Evolutionary conservation across 2,329 filamentous ascomycete species (phyloP), one percentile per base, ranked within the genome.

Genomic region (Beauveria sp.): DNA sequence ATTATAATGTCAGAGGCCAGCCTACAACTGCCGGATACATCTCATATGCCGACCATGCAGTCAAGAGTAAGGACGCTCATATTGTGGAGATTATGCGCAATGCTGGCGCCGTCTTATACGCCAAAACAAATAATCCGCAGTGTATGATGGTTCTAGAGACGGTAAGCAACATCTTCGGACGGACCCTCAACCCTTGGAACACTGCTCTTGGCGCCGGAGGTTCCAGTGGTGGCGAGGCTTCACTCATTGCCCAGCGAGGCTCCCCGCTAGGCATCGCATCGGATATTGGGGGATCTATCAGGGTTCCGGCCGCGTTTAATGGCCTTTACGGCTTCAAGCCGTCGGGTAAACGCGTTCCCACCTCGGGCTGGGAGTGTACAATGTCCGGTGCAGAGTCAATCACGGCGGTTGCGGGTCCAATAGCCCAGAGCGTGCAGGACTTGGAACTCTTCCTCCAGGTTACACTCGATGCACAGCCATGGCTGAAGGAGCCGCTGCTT

Each of bases 41-140:
- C 0, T 77, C 60, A 74, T 58, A 58, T 20, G 60, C 82, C 81
- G 40, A 74, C 78, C 60, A 77, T 81, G 54, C 83, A 5, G 82
- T 2, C 77, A 81, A 16, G 16, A 72, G 38, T 71, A 77, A 63
- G 82, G 88, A 67, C 67, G 79, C 83, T 0, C 77, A 80, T 0
- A 73, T 89, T 7, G 81, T 88, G 0, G 77, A 82, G 9, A 74
- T 88, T 1, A 71, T 90, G 4, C 73, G 82, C 28, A 76, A 78
- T 20, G 76, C 85, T 0, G 88, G 88, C 1, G 87, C 87, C 1
- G 78, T 90, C 0, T 73, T 87, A n/a, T 85, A 87, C 66, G 80
- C 82, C 65, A 89, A 89, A 70, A 89, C 87, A 0, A 89, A 87
- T 61, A 78, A 88, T 8, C 85, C 86, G 1, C 81, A 84, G 63